Conservation (phyloP, 2,329 filamentous ascomycete genomes). For the Penicillium corylophilum region DNA sequence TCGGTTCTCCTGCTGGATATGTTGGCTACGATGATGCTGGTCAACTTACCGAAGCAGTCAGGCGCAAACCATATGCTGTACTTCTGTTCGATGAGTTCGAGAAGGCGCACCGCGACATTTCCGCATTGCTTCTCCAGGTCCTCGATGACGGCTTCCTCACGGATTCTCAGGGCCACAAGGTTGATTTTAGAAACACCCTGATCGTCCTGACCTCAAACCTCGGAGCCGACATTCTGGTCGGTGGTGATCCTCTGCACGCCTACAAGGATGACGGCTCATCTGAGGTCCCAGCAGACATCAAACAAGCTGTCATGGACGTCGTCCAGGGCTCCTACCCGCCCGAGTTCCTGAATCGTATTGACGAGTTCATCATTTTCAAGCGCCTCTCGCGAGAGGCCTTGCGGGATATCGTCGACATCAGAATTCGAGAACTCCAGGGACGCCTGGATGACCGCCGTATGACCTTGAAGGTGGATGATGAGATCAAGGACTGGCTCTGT, state of each 20-base stretch:
- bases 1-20: slow-evolving; percentile 90
- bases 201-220: slow-evolving; percentile 96
- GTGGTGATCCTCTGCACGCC: slow-evolving; percentile 64
- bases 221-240: slow-evolving; percentile 86
- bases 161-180: slow-evolving; percentile 91
- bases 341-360: slow-evolving; percentile 94
- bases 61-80: slow-evolving; percentile 92
- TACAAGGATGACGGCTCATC: slow-evolving; percentile 63
- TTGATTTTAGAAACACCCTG: slow-evolving; percentile 94
- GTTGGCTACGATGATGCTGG: slow-evolving; percentile 96
- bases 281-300: slow-evolving; percentile 70
- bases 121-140: slow-evolving; percentile 85
- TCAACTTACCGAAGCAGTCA: slow-evolving; percentile 90
- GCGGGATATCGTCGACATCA: slow-evolving; percentile 90
- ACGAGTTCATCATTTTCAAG: slow-evolving; percentile 96
- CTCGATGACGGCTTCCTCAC: slow-evolving; percentile 95
- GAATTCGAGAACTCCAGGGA: slow-evolving; percentile 77
- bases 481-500: slow-evolving; percentile 82
- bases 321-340: slow-evolving; percentile 75
- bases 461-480: slow-evolving; percentile 65
- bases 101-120: slow-evolving; percentile 94
- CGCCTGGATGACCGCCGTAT: slow-evolving; percentile 86
- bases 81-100: slow-evolving; percentile 97
- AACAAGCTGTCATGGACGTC: slow-evolving; percentile 82
- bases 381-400: slow-evolving; percentile 75